Conservation (phyloP, 2,329 filamentous ascomycete genomes). For the Coniochaeta prunicola region DNA sequence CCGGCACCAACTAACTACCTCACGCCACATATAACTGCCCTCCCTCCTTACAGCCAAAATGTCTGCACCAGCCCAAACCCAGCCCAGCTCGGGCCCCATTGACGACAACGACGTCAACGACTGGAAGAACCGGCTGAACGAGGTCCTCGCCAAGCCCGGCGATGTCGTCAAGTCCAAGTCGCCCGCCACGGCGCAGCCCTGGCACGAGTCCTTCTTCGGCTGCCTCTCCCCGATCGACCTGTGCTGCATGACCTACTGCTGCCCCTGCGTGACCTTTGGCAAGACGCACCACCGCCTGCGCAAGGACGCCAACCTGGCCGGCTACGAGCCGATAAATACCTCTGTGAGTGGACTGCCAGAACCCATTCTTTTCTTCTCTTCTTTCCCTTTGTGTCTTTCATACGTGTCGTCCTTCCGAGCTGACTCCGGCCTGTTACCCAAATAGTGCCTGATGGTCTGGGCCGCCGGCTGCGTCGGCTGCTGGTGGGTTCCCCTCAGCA, state of each 20-base stretch:
- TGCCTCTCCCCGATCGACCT: constrained; percentile 36
- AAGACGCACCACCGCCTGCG: constrained; percentile 38
- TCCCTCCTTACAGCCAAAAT: neutral
- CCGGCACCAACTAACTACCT: neutral
- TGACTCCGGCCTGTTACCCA: neutral
- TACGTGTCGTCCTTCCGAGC: neutral
- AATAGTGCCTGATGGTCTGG: constrained; percentile 35
- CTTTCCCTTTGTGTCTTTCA: too few species aligned
- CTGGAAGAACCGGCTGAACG: constrained; percentile 36
- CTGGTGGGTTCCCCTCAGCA: constrained; percentile 26
- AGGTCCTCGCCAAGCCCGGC: constrained; percentile 31
- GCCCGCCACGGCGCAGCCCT: constrained; percentile 26
- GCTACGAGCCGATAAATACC: constrained; percentile 39
- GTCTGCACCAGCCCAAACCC: neutral
- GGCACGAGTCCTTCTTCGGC: constrained; percentile 32
- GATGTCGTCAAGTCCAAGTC: constrained; percentile 36
- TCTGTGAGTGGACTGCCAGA: constrained; percentile 26
- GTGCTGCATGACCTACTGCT: constrained; percentile 36
- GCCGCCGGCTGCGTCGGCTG: constrained; percentile 26
- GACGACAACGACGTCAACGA: constrained; percentile 34
- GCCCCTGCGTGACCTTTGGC: constrained; percentile 41
- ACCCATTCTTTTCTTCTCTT: neutral
- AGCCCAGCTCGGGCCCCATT: constrained; percentile 23
- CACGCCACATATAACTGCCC: too few species aligned
- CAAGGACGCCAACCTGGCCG: constrained; percentile 30